Conservation (phyloP, 1,284 basidiomycete species). For the Cryptococcus hybrid region DNA sequence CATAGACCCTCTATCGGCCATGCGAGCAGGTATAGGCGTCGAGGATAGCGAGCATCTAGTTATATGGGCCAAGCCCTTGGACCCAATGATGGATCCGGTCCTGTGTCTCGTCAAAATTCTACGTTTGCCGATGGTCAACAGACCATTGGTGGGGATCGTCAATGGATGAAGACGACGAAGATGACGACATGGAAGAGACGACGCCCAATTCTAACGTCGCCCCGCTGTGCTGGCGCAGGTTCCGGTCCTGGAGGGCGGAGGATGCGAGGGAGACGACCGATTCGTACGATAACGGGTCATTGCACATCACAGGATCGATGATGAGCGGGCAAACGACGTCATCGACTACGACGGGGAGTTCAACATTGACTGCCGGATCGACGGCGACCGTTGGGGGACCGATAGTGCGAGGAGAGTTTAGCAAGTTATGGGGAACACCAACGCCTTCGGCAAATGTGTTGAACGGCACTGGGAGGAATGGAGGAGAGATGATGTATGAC, state of each 20-base stretch:
- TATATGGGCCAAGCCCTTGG: constrained; percentile 9
- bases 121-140: constrained; percentile 5
- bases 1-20: constrained; percentile 27
- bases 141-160: constrained; percentile 10
- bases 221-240: too few species aligned
- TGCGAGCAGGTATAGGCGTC: constrained; percentile 26
- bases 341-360: constrained; percentile 1
- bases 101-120: constrained; percentile 22
- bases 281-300: neutral
- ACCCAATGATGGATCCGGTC: neutral
- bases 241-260: neutral
- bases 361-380: constrained; percentile 4
- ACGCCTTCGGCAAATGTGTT: constrained; percentile 9
- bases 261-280: constrained; percentile 9
- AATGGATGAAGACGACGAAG: constrained; percentile 26
- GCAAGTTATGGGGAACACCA: constrained; percentile 21
- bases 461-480: constrained; percentile 1
- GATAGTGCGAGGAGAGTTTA: constrained; percentile 1
- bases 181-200: constrained; percentile 27
- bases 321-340: constrained; percentile 1
- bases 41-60: constrained; percentile 27
- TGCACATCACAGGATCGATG: neutral
- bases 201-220: too few species aligned
- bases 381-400: constrained; percentile 17
- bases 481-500: constrained; percentile 10